Evolutionary conservation across 2,329 filamentous ascomycete genomes (phyloP).

Genomic region (Fusarium mexicanum): DNA sequence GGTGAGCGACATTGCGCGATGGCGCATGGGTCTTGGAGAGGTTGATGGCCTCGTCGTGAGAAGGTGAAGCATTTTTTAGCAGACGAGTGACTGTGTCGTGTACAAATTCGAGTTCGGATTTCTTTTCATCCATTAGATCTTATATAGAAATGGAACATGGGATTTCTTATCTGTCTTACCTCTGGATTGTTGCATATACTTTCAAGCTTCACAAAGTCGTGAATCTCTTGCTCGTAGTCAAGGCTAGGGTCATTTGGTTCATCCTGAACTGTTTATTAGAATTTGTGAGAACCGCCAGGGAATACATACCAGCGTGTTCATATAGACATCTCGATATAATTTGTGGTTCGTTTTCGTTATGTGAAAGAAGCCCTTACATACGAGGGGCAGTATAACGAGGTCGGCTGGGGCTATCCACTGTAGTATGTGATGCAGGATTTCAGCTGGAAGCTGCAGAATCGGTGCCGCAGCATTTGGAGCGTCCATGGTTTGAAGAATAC

Average conservation of each 20-base stretch:
- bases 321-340: constrained; percentile 71
- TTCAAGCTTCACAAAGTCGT: constrained; percentile 56
- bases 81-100: constrained; percentile 56
- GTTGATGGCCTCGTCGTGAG: constrained; percentile 43
- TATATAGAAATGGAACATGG: not conserved
- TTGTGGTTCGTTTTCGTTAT: constrained; percentile 63
- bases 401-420: constrained; percentile 65
- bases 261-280: constrained; percentile 41
- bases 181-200: constrained; percentile 51
- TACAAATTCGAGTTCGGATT: constrained; percentile 59
- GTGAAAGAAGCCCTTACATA: too few species aligned
- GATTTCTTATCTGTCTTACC: constrained; percentile 16
- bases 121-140: constrained; percentile 42
- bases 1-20: constrained; percentile 59
- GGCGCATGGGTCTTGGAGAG: constrained; percentile 49
- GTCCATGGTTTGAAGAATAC: constrained; percentile 8
- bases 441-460: constrained; percentile 53
- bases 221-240: constrained; percentile 56
- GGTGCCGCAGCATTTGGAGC: not conserved
- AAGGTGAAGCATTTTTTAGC: constrained; percentile 55
- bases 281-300: not conserved
- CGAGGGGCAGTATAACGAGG: constrained; percentile 58
- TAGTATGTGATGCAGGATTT: constrained; percentile 72
- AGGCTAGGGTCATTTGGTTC: constrained; percentile 47
- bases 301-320: constrained; percentile 61